These are phyloP conservation scores for Nicotiana otophora DNA, from an alignment of 257 asterid species.

Conservation along the genomic window DNA sequence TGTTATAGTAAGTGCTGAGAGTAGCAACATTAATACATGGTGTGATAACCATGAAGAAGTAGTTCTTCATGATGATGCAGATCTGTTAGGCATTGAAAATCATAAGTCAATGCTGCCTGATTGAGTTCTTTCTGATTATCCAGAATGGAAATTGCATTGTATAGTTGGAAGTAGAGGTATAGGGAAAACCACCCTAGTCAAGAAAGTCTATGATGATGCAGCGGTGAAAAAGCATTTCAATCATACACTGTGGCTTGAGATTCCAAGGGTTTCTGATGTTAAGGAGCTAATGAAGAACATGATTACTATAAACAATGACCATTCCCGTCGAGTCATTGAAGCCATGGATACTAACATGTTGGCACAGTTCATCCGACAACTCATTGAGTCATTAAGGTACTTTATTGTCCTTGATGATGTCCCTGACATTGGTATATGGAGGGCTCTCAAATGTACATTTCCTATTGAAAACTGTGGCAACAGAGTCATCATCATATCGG, in stretches of 20 bases:
- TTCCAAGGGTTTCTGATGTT: not conserved
- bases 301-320: not conserved
- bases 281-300: not conserved
- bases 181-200: constrained; percentile 28
- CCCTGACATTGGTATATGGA: constrained; percentile 12
- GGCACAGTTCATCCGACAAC: not conserved
- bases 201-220: constrained; percentile 17
- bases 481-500: constrained; percentile 16
- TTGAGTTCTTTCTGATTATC: constrained; percentile 7
- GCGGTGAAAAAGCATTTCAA: constrained; percentile 9
- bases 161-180: constrained; percentile 28
- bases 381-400: constrained; percentile 9
- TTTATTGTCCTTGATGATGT: constrained; percentile 24
- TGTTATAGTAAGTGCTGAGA: not conserved
- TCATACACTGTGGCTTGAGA: constrained; percentile 12
- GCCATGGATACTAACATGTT: not conserved
- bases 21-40: not conserved
- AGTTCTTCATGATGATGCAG: constrained; percentile 8
- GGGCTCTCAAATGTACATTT: constrained; percentile 9
- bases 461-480: constrained; percentile 13
- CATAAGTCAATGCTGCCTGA: constrained; percentile 10
- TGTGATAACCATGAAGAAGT: constrained; percentile 11
- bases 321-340: not conserved
- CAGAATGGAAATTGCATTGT: constrained; percentile 12
- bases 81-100: constrained; percentile 22